Conservation (phyloP, 2,329 filamentous ascomycete genomes). For the Ophiocordyceps robertsii region DNA sequence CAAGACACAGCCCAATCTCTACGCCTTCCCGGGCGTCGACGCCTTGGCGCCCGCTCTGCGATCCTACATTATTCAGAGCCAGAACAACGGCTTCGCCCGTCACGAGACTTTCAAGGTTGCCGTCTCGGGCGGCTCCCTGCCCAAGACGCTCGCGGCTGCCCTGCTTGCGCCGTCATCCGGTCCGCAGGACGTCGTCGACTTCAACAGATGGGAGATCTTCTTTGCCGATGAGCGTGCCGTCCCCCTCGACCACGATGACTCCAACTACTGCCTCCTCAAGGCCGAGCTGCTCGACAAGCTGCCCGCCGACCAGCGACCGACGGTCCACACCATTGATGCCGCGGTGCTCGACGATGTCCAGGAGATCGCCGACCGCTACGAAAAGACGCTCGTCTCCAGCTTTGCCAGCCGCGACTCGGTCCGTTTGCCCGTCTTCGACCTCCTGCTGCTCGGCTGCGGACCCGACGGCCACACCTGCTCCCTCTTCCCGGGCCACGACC, state of each 20-base stretch:
- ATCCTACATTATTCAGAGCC: constrained; percentile 67
- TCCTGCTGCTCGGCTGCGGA: constrained; percentile 84
- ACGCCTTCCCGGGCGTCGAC: constrained; percentile 59
- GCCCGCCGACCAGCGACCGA: constrained; percentile 51
- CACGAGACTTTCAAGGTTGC: constrained; percentile 82
- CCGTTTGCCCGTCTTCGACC: constrained; percentile 86
- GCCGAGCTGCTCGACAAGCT: constrained; percentile 81
- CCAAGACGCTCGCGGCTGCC: constrained; percentile 73
- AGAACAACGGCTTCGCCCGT: constrained; percentile 65
- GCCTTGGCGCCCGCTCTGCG: constrained; percentile 67
- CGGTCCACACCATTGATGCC: constrained; percentile 65
- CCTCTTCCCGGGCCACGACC: constrained; percentile 78
- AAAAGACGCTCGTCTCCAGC: constrained; percentile 68
- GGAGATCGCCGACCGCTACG: constrained; percentile 88
- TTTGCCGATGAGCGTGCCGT: constrained; percentile 96
- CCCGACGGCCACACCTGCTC: constrained; percentile 97
- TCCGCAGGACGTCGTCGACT: constrained; percentile 53
- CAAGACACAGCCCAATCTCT: constrained; percentile 55
- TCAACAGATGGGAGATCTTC: constrained; percentile 92
- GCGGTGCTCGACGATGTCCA: constrained; percentile 60
- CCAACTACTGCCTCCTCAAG: constrained; percentile 85
- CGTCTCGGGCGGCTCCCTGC: constrained; percentile 87
- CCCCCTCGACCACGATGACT: constrained; percentile 80
- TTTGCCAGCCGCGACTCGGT: constrained; percentile 92
- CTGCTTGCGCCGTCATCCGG: constrained; percentile 47